A percentile compares a stretch with the other conserved stretches of the same genome.
Conservation (phyloP, 306 rosid species). For the Luffa aegyptiaca region DNA sequence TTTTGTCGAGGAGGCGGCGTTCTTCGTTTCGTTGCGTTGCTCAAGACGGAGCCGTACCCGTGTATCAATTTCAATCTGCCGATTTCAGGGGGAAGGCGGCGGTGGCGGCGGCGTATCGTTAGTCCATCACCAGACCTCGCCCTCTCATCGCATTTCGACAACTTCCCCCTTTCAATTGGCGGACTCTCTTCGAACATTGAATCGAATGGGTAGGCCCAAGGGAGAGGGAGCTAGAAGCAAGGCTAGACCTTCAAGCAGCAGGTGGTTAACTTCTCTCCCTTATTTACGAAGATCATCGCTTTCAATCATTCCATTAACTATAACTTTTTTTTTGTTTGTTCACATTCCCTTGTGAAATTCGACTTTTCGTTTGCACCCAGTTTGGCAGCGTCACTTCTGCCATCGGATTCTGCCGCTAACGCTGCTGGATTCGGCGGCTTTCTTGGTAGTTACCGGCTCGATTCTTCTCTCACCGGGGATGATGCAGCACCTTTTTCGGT, state of each 20-base stretch:
- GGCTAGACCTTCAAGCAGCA: slow-evolving; percentile 88
- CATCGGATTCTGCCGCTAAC: slow-evolving; percentile 45
- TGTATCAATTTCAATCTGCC: not conserved
- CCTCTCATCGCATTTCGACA: not conserved
- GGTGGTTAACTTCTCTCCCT: slow-evolving; percentile 22
- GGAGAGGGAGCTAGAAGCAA: slow-evolving; percentile 79
- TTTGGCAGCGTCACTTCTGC: slow-evolving; percentile 78
- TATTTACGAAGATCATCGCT: not conserved
- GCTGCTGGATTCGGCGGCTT: slow-evolving; percentile 82
- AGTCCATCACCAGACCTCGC: not conserved
- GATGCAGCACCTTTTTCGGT: slow-evolving; percentile 47
- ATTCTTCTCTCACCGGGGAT: slow-evolving; percentile 46
- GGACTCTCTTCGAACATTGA: not conserved
- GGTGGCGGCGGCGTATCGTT: not conserved
- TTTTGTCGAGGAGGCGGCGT: not conserved
- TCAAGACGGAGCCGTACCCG: not conserved
- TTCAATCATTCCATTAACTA: not conserved
- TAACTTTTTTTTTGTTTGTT: not conserved
- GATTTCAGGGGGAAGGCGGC: not conserved
- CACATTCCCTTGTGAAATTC: not conserved
- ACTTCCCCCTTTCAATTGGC: not conserved
- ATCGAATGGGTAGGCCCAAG: slow-evolving; percentile 65
- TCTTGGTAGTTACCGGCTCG: slow-evolving; percentile 77
- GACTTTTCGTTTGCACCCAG: slow-evolving; percentile 21
- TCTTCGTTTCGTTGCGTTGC: not conserved